Conservation (phyloP, 1,284 basidiomycete species). For the Ceratobasidium sp. region DNA sequence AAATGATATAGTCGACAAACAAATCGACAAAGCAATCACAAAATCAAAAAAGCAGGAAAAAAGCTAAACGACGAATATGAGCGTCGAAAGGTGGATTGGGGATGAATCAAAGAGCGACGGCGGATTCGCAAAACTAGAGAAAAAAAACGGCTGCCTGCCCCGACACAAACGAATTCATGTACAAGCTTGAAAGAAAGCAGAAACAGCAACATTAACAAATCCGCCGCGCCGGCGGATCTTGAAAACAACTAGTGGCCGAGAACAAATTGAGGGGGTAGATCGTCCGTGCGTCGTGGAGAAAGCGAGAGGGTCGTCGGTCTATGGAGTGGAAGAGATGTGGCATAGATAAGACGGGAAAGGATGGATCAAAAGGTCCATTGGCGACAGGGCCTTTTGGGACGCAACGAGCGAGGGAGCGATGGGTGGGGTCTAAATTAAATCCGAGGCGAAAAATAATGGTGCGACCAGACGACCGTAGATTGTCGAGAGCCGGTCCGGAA, state of each 20-base stretch:
- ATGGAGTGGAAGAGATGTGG: not conserved
- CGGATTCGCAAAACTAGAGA: not conserved
- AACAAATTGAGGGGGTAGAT: conserved; percentile 2
- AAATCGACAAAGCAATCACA: not conserved
- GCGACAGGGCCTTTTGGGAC: conserved; percentile 22
- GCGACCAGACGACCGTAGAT: conserved; percentile 8
- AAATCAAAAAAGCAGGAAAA: not conserved
- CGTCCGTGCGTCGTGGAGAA: conserved; percentile 10
- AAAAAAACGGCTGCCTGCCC: not conserved
- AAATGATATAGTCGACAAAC: not conserved
- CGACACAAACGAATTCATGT: not conserved
- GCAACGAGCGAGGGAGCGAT: conserved; percentile 21
- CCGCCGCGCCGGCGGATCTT: conserved; percentile 3
- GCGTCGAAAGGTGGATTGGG: not conserved
- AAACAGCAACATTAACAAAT: not conserved
- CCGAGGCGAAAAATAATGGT: conserved; percentile 28
- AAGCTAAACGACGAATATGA: not conserved
- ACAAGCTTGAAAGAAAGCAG: not conserved
- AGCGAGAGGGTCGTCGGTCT: conserved; percentile 10
- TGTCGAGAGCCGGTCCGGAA: conserved; percentile 9
- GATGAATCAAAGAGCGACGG: conserved; percentile 22
- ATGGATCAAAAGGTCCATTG: conserved; percentile 21
- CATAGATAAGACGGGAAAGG: conserved; percentile 18
- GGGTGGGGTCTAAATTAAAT: conserved; percentile 23
- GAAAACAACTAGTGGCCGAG: not conserved